phyloP scores from a whole-genome alignment of 2,329 filamentous ascomycete species.

The Tolypocladium pustulatum region DNA sequence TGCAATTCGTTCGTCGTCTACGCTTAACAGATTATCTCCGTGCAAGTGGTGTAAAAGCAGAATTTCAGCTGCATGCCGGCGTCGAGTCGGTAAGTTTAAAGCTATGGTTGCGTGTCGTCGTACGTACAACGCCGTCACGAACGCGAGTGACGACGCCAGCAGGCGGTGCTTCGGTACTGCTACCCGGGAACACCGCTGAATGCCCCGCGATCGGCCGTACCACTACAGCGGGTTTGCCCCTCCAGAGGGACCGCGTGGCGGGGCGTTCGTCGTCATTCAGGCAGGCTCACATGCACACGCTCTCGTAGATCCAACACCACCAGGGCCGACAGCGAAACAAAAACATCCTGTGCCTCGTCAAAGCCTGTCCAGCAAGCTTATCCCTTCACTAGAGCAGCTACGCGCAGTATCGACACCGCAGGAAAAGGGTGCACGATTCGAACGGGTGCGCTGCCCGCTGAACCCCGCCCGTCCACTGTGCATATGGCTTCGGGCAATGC shows the following conservation, averaged over 20 bases:
- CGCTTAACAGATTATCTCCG: neutral
- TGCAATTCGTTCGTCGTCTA: neutral
- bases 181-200: neutral
- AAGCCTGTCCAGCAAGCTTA: neutral
- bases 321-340: neutral
- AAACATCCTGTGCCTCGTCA: neutral
- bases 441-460: neutral
- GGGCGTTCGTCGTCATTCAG: neutral
- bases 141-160: neutral
- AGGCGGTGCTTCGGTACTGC: neutral
- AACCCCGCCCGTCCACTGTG: neutral
- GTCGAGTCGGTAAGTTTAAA: neutral
- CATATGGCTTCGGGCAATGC: neutral
- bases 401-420: neutral
- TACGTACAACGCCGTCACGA: neutral
- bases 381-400: neutral
- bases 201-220: neutral
- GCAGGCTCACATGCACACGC: neutral
- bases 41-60: neutral
- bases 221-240: neutral
- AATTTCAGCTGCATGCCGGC: neutral
- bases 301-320: neutral
- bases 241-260: neutral
- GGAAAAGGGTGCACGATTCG: neutral
- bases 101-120: neutral